Evolutionary conservation across 371 early-diverging fungal species (phyloP).

Genomic region (Haplosporangium sp.): DNA sequence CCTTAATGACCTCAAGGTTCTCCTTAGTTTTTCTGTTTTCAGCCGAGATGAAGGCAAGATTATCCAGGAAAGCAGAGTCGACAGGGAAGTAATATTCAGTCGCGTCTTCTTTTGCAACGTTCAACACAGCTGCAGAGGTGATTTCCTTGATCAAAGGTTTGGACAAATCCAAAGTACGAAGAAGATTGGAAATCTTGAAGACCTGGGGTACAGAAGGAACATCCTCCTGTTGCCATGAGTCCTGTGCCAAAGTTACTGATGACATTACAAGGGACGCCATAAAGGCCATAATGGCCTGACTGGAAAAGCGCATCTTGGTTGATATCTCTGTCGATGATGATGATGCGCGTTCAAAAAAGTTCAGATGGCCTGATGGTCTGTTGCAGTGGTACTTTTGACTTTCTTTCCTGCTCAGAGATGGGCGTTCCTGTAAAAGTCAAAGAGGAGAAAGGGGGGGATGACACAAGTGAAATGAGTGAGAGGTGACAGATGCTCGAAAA

Average conservation of each 20-base stretch:
- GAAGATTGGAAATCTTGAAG: slow-evolving; percentile 70
- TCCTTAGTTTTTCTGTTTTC: slow-evolving; percentile 64
- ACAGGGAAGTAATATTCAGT: slow-evolving; percentile 69
- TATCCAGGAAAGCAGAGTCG: slow-evolving; percentile 46
- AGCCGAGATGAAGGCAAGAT: slow-evolving; percentile 62
- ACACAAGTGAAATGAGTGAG: neutral
- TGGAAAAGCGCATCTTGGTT: slow-evolving; percentile 29
- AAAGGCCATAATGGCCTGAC: slow-evolving; percentile 35
- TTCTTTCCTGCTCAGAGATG: neutral
- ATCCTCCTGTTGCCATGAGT: slow-evolving; percentile 24
- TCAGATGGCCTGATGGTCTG: neutral
- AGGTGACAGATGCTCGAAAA: neutral
- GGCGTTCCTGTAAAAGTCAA: neutral
- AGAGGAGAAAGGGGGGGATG: neutral
- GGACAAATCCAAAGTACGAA: slow-evolving; percentile 75
- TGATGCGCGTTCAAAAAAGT: neutral
- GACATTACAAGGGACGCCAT: slow-evolving; percentile 23
- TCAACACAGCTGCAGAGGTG: slow-evolving; percentile 69
- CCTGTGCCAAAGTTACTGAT: slow-evolving; percentile 17
- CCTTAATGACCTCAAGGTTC: slow-evolving; percentile 54
- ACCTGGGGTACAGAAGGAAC: slow-evolving; percentile 50
- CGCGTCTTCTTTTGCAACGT: slow-evolving; percentile 58
- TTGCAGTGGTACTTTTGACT: neutral
- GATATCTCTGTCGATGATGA: slow-evolving; percentile 8
- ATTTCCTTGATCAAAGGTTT: slow-evolving; percentile 71